Evolutionary conservation across 805 yeast species (phyloP).

Genomic region (Yarrowia porcina): DNA sequence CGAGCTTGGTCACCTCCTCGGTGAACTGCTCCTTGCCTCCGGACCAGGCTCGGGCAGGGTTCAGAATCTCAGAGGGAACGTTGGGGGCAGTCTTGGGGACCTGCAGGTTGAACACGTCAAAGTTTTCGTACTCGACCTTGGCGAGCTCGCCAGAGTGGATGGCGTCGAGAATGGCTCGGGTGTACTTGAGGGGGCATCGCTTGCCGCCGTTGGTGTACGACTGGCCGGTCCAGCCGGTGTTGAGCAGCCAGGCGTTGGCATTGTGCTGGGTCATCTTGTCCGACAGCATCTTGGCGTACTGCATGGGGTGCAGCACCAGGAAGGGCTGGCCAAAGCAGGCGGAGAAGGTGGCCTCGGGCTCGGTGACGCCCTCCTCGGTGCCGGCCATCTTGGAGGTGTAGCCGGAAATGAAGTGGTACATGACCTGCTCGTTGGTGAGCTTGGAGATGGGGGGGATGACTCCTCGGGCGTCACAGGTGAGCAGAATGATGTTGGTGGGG

Average conservation of each 20-base stretch:
- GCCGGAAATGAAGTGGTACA: constrained; percentile 96
- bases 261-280: constrained; percentile 86
- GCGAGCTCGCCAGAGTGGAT: constrained; percentile 82
- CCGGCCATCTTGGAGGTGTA: constrained; percentile 99
- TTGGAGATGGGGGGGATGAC: constrained; percentile 96
- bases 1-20: constrained; percentile 62
- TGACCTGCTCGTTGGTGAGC: constrained; percentile 90
- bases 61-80: constrained; percentile 80
- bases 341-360: constrained; percentile 96
- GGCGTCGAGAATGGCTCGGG: constrained; percentile 79
- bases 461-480: constrained; percentile 98
- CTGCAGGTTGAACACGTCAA: constrained; percentile 81
- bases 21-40: constrained; percentile 53
- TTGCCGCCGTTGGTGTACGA: constrained; percentile 91
- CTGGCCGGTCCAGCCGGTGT: constrained; percentile 98
- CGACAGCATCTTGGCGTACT: constrained; percentile 92
- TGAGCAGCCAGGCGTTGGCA: constrained; percentile 92
- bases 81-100: constrained; percentile 78
- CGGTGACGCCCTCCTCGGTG: constrained; percentile 97
- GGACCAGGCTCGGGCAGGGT: constrained; percentile 82
- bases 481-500: constrained; percentile 85
- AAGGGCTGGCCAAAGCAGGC: constrained; percentile 99
- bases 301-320: constrained; percentile 96
- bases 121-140: constrained; percentile 74
- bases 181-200: constrained; percentile 96